phyloP scores from a whole-genome alignment of 768 basidiomycete species.

The Baorangia bicolor region DNA sequence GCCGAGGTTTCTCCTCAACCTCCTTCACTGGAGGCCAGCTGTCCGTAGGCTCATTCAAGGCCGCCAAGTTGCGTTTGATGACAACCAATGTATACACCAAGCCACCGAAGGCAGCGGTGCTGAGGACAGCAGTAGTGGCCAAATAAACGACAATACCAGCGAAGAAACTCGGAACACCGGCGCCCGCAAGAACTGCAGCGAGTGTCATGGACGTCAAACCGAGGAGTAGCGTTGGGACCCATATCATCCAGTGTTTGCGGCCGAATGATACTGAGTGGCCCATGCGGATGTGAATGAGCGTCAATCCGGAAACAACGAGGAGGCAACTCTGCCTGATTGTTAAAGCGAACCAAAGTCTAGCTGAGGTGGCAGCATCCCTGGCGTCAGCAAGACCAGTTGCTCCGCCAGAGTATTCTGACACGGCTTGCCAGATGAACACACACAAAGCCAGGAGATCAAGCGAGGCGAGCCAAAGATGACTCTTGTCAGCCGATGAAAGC shows the following conservation, averaged over 20 bases:
- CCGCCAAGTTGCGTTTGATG: constrained; percentile 63
- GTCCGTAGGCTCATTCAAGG: constrained; percentile 50
- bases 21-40: constrained; percentile 60
- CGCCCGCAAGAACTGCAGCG: constrained; percentile 56
- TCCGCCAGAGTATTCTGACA: constrained; percentile 50
- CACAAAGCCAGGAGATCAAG: constrained; percentile 63
- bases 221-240: constrained; percentile 61
- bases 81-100: constrained; percentile 61
- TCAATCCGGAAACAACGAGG: constrained; percentile 56
- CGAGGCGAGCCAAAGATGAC: constrained; percentile 69
- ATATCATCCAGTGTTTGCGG: constrained; percentile 69
- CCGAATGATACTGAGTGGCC: constrained; percentile 71
- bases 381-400: constrained; percentile 44
- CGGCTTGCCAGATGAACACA: constrained; percentile 66
- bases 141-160: constrained; percentile 61
- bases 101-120: constrained; percentile 53
- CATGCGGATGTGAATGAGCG: constrained; percentile 68
- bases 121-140: constrained; percentile 48
- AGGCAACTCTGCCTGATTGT: constrained; percentile 70
- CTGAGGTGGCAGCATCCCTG: constrained; percentile 50
- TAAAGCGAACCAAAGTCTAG: constrained; percentile 66
- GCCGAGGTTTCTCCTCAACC: constrained; percentile 53
- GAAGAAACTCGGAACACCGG: constrained; percentile 55
- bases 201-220: constrained; percentile 55
- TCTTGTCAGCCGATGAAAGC: constrained; percentile 66